A percentile compares a stretch with the other conserved stretches of the same genome.
These are phyloP conservation scores for Cladosporium velox DNA, from an alignment of 2,329 filamentous ascomycete genomes.

Conservation along the genomic window DNA sequence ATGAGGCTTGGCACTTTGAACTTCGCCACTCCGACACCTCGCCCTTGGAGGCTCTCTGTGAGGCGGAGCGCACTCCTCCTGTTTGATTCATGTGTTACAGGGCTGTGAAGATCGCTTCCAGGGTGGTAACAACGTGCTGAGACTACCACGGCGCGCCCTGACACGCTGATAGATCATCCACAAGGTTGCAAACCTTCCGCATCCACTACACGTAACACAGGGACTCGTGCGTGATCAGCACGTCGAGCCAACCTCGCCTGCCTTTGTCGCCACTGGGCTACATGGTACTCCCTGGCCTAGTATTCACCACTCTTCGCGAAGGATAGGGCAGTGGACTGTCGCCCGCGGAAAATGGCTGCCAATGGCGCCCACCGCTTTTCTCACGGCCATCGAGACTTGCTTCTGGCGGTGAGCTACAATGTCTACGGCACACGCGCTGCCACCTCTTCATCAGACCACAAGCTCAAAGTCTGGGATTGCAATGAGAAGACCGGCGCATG, in stretches of 20 bases:
- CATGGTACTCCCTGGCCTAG: constrained; percentile 2
- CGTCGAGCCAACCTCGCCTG: not conserved
- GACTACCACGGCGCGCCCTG: not conserved
- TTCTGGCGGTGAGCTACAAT: constrained; percentile 86
- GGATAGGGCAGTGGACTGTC: not conserved
- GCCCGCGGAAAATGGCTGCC: constrained; percentile 28
- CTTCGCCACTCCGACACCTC: not conserved
- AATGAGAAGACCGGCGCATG: constrained; percentile 74
- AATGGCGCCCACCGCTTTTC: constrained; percentile 59
- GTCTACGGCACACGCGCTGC: constrained; percentile 89
- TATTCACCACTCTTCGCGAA: not conserved
- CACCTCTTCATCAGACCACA: constrained; percentile 88
- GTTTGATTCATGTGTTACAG: constrained; percentile 10
- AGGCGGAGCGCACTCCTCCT: constrained; percentile 4
- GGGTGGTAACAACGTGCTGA: not conserved
- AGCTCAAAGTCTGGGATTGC: constrained; percentile 86
- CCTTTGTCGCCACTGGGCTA: constrained; percentile 6
- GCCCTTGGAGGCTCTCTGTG: too few species aligned
- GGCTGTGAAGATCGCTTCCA: constrained; percentile 7
- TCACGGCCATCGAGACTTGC: constrained; percentile 76
- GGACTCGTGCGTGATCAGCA: constrained; percentile 4
- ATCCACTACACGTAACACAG: constrained; percentile 9
- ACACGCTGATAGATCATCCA: constrained; percentile 3
- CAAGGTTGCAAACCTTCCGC: not conserved
- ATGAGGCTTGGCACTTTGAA: constrained; percentile 1